Base-by-base conservation (phyloP, 345 rosid species). In the Eucalyptus polyanthemos region DNA sequence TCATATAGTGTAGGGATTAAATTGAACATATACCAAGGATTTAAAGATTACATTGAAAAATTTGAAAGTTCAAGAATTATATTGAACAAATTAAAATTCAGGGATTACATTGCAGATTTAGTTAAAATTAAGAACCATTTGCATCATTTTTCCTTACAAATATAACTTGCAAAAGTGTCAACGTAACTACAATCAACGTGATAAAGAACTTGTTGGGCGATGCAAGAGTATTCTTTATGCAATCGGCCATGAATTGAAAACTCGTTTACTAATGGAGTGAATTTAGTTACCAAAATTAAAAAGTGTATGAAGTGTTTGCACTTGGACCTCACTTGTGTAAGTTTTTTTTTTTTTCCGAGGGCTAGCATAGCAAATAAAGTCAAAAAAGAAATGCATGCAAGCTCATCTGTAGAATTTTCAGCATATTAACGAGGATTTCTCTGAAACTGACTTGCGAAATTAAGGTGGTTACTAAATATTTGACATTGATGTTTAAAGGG, bases 61-160 rank as follows among this genome's bases (percentile, higher is more conserved):
- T 4, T 56, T 56, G 11, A 56, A 6, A 56, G 6, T 10, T 56
- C 6, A 56, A 56, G 62, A 56, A 56, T 11, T 56, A 56, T 56
- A 56, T 5, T 24, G 6, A 56, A 56, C 13, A 56, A 56, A 22
- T 56, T 56, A 24, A 56, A 56, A 2, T 56, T 56, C 6, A 56
- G 1, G 1, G 13, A 56, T 3, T 5, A 56, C 14, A 40, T 53
- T 53, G 0, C 10, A 53, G 0, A 17, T 19, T 53, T 3, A 19
- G 9, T 53, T 53, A 53, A 53, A 53, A 2, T 53, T 17, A 53
- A 1, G 9, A 53, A 53, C 2, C 10, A 19, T 53, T 8, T 8
- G 6, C 8, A 53, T 53, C 24, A 1, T 8, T 19, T 53, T 53
- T 17, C 9, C 58, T 53, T 53, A 53, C 58, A 60, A n/a, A 65